Base-by-base conservation (phyloP, 495 filamentous ascomycete species). In the Penicillium herquei region DNA sequence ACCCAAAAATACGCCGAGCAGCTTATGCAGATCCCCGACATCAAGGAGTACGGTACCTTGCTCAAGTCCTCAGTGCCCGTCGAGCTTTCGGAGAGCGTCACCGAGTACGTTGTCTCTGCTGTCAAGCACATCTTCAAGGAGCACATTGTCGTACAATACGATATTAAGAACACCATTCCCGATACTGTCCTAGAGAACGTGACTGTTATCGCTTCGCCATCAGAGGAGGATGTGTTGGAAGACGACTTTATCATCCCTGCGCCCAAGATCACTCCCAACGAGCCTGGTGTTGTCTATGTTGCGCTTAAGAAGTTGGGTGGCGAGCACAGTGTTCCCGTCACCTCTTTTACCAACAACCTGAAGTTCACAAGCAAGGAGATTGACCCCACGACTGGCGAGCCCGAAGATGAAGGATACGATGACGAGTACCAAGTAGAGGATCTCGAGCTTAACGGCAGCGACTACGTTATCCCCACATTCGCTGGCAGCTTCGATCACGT, bases 351-450 rank as follows among this genome's bases (percentile, higher is more conserved):
- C 48, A 98, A 98, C 72, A 79, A 89, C 46, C 84, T 98, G 51
- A 97, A 95, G 72, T 98, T 98, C 68, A 97, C 92, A 18, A 93
- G 87, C 77, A 96, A 96, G 70, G 94, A 98, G 72, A 95, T 98
- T 49, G 94, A 98, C 62, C 94, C 94, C 5, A 87, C 87, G n/a
- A 96, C 91, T 18, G 84, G 86, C 58, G 91, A 97, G 69, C 90
- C 95, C 1, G 95, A 98, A 66, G 91, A 96, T 12, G 79, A 70
- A 41, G 94, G 95, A 35, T 98, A 97, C 63, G 92, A 97, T 18
- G 94, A 98, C 62, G 94, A 98, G 72, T 98, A 98, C 69, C 88
- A 96, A 73, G 91, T 97, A 53, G 90, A 94, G 54, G 93, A 97
- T 65, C 84, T 98, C 51, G 95, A 98, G 46, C 81, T 98, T 49